A percentile compares a stretch with the other conserved stretches of the same genome.
Evolutionary conservation across 257 asterid genomes (phyloP).

Genomic region (Leonotis leonurus): DNA sequence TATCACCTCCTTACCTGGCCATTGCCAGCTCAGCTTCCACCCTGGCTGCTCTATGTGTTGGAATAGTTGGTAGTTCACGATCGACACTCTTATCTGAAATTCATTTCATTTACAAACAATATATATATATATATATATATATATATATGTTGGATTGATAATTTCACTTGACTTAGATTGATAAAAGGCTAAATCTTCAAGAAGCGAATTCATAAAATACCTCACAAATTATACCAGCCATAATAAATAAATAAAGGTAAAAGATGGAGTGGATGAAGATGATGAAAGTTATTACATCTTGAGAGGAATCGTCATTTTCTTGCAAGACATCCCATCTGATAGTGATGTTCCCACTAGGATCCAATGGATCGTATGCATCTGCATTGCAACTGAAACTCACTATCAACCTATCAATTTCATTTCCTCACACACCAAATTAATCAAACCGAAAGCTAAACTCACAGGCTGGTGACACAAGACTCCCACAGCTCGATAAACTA

Average conservation of each 20-base stretch:
- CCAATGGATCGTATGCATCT: conserved; percentile 80
- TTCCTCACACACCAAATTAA: not conserved
- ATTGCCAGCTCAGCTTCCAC: conserved; percentile 67
- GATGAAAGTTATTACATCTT: conserved; percentile 35
- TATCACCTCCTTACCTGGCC: conserved; percentile 58
- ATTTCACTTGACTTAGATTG: no score
- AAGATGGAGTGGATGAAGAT: no score
- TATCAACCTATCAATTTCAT: conserved; percentile 22
- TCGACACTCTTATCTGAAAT: conserved; percentile 41
- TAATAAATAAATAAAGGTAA: no score
- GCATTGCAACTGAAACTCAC: conserved; percentile 53
- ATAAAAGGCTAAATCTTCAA: no score
- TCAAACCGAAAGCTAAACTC: conserved; percentile 26
- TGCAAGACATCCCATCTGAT: conserved; percentile 66
- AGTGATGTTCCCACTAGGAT: conserved; percentile 71
- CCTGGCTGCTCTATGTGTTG: conserved; percentile 68
- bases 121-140: no score
- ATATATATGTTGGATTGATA: no score
- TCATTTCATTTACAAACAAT: no score
- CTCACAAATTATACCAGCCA: no score
- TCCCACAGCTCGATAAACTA: conserved; percentile 11
- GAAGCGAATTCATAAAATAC: no score
- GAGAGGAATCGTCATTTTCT: conserved; percentile 26
- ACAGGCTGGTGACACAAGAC: conserved; percentile 34
- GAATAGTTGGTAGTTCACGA: conserved; percentile 60